A percentile compares a stretch with the other conserved stretches of the same genome.
Evolutionary conservation across 2,329 filamentous ascomycete species (phyloP).

Genomic region (Fusarium acutatum): DNA sequence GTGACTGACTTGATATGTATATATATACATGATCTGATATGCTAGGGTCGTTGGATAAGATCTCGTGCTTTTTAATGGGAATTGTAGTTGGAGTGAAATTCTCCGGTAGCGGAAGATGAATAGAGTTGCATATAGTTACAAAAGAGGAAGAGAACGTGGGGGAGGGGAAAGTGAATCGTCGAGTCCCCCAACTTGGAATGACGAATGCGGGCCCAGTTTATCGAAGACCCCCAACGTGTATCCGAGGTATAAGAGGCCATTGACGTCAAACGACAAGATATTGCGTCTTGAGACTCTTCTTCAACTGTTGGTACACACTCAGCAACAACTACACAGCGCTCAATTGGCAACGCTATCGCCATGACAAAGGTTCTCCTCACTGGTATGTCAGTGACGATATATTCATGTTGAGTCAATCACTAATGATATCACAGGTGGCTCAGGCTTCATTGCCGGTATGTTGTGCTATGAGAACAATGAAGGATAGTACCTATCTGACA

Average conservation of each 20-base stretch:
- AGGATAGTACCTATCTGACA: neutral
- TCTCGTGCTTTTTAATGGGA: neutral
- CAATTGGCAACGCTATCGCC: neutral
- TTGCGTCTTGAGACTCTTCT: neutral
- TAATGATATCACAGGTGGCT: conserved; percentile 40
- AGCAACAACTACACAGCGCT: neutral
- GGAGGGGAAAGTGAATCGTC: conserved; percentile 9
- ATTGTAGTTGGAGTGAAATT: neutral
- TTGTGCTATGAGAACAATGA: neutral
- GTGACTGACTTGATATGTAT: neutral
- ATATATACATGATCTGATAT: neutral
- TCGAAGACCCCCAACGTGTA: conserved; percentile 12
- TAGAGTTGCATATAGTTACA: neutral
- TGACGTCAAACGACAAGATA: conserved; percentile 1
- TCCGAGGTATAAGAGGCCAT: conserved; percentile 9
- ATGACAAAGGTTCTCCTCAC: conserved; percentile 47
- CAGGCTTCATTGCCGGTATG: conserved; percentile 49
- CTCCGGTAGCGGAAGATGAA: conserved; percentile 11
- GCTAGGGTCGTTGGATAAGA: neutral
- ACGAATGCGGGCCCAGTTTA: conserved; percentile 37
- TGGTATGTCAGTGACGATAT: conserved; percentile 24
- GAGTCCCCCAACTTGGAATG: conserved; percentile 33
- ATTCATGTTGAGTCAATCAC: conserved; percentile 6
- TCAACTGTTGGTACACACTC: neutral
- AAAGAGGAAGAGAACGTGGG: conserved; percentile 23